Conservation (phyloP, 2,329 filamentous ascomycete species). For the Alternaria solani region DNA sequence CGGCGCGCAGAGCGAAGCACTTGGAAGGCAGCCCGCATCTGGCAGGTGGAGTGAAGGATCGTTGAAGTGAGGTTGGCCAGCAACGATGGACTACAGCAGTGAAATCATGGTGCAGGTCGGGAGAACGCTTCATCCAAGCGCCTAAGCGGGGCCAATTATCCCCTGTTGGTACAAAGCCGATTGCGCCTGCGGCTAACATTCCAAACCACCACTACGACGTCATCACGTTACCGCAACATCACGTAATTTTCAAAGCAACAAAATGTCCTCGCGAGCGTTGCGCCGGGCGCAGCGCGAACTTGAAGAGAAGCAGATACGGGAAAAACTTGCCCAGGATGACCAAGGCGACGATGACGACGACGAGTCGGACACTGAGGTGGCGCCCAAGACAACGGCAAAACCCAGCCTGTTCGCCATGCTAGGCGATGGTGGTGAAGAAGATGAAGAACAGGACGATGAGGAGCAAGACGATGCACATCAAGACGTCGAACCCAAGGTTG, state of each 20-base stretch:
- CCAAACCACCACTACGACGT: conserved; percentile 24
- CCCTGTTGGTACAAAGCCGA: conserved; percentile 16
- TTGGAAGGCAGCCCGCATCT: conserved; percentile 76
- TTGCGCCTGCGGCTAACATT: conserved; percentile 6
- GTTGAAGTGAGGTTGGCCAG: conserved; percentile 13
- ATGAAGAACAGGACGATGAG: conserved; percentile 49
- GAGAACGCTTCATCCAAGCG: conserved; percentile 18
- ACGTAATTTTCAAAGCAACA: conserved; percentile 16
- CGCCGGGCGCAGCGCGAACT: conserved; percentile 69
- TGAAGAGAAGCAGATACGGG: conserved; percentile 63
- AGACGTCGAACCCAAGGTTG: conserved; percentile 39
- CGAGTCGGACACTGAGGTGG: conserved; percentile 51
- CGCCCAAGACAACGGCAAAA: conserved; percentile 40
- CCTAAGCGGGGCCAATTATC: conserved; percentile 21
- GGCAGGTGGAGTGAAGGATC: conserved; percentile 24
- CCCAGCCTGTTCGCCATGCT: conserved; percentile 59
- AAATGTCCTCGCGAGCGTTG: conserved; percentile 72
- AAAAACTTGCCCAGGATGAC: conserved; percentile 46
- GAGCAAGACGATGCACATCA: conserved; percentile 42
- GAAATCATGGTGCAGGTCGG: conserved; percentile 16
- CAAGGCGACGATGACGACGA: conserved; percentile 50
- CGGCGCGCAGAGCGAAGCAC: conserved; percentile 74
- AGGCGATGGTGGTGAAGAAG: conserved; percentile 50
- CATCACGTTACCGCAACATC: conserved; percentile 24
- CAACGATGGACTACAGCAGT: conserved; percentile 13